Percentiles rank a stretch among this genome's conserved stretches.
phyloP scores from a whole-genome alignment of 805 yeast species.

The Metschnikowia anglica region DNA sequence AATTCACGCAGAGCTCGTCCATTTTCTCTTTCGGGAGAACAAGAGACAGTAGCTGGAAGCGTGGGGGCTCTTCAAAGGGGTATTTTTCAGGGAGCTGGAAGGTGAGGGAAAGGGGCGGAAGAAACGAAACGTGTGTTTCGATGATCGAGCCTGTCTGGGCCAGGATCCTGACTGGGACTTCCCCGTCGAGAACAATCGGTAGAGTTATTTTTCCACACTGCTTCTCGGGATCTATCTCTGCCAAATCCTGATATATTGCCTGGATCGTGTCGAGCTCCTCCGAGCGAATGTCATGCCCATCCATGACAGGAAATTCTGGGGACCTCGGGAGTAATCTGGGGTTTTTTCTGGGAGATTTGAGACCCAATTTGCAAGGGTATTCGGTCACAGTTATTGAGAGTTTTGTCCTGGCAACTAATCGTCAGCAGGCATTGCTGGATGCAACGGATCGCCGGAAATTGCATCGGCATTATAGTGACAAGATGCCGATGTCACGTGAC shows the following conservation, averaged over 20 bases:
- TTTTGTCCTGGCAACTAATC: too few species aligned
- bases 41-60: slow-evolving; percentile 24
- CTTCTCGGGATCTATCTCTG: slow-evolving; percentile 9
- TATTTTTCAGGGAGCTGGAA: slow-evolving; percentile 36
- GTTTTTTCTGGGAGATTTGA: too few species aligned
- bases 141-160: too few species aligned
- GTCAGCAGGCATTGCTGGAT: too few species aligned
- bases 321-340: too few species aligned
- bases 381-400: too few species aligned
- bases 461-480: too few species aligned
- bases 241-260: slow-evolving; percentile 43
- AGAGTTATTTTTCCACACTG: slow-evolving; percentile 28
- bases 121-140: slow-evolving; percentile 18
- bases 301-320: too few species aligned
- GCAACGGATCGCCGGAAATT: too few species aligned
- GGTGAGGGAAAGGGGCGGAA: slow-evolving; percentile 32
- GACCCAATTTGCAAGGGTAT: too few species aligned
- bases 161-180: background rate
- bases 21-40: slow-evolving; percentile 30
- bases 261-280: slow-evolving; percentile 43
- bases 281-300: slow-evolving; percentile 19
- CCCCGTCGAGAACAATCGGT: slow-evolving; percentile 24
- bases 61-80: slow-evolving; percentile 33
- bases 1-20: slow-evolving; percentile 14
- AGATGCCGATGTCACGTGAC: too few species aligned